A percentile compares a stretch with the other conserved stretches of the same genome.
Evolutionary conservation across 352 stramenopile species (phyloP).

Genomic region (Phytophthora foliorum): DNA sequence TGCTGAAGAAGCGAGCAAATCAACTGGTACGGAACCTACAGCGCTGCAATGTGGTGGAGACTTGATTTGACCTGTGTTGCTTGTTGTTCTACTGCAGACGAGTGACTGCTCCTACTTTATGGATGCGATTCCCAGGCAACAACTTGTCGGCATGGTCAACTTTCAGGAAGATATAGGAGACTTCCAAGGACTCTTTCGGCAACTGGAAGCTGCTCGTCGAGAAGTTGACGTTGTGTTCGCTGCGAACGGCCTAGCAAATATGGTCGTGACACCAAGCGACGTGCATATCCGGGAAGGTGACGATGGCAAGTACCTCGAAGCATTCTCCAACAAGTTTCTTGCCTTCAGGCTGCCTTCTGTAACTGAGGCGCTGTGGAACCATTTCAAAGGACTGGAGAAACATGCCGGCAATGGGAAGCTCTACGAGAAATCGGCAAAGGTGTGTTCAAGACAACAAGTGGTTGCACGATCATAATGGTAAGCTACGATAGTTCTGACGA

Average conservation of each 20-base stretch:
- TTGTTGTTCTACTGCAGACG: slow-evolving; percentile 6
- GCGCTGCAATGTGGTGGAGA: neutral
- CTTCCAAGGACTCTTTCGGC: slow-evolving; percentile 23
- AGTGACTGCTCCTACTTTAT: slow-evolving; percentile 12
- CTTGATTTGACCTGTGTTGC: neutral
- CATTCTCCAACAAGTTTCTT: slow-evolving; percentile 40
- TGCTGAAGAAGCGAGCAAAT: slow-evolving; percentile 15
- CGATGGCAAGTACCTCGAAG: slow-evolving; percentile 27
- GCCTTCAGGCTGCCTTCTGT: slow-evolving; percentile 34
- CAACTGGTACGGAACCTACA: slow-evolving; percentile 6
- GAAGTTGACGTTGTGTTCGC: slow-evolving; percentile 30
- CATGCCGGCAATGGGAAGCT: slow-evolving; percentile 29
- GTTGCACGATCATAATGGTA: neutral
- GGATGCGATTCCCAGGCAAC: neutral
- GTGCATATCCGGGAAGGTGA: slow-evolving; percentile 24
- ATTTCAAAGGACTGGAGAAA: slow-evolving; percentile 35
- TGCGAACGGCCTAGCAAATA: slow-evolving; percentile 23
- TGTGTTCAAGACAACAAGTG: neutral
- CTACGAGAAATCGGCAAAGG: slow-evolving; percentile 19
- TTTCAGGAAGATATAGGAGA: slow-evolving; percentile 14
- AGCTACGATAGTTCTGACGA: neutral
- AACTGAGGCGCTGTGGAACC: slow-evolving; percentile 27
- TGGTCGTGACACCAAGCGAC: slow-evolving; percentile 19
- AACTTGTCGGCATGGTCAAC: neutral
- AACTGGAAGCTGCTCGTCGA: slow-evolving; percentile 14